A percentile compares a stretch with the other conserved stretches of the same genome.
Evolutionary conservation across 1,284 basidiomycete genomes (phyloP).

Genomic region (Apiotrichum gracile): DNA sequence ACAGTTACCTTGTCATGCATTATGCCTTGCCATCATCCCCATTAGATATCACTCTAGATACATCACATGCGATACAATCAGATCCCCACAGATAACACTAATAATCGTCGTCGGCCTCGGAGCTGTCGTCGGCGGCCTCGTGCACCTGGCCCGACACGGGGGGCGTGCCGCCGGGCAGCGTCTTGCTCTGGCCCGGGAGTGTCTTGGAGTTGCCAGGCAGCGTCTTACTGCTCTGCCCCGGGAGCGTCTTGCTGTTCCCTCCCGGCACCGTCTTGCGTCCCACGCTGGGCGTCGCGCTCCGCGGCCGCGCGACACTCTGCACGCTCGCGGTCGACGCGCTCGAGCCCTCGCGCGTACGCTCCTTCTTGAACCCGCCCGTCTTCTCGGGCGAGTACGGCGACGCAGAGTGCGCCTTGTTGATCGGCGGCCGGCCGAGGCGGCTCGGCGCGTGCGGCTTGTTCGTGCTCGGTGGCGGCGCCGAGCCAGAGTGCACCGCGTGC

Average conservation of each 20-base stretch:
- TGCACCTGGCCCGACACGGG: not conserved
- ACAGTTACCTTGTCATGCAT: not conserved
- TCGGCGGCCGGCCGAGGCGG: slow-evolving; percentile 14
- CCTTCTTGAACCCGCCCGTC: not conserved
- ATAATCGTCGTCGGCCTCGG: slow-evolving; percentile 18
- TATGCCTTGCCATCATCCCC: too few relatives aligned
- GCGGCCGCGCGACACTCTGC: not conserved
- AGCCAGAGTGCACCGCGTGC: slow-evolving; percentile 5
- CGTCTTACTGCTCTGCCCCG: not conserved
- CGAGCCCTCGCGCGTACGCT: not conserved
- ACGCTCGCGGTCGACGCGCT: not conserved
- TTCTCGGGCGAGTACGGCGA: slow-evolving; percentile 2
- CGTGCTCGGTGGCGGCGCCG: slow-evolving; percentile 6
- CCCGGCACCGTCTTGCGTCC: not conserved
- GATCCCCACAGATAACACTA: not conserved
- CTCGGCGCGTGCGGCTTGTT: slow-evolving; percentile 8
- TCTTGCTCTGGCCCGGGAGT: not conserved
- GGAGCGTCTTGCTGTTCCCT: not conserved
- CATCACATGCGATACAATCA: not conserved
- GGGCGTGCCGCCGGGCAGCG: not conserved
- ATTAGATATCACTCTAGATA: too few relatives aligned
- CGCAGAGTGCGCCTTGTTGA: slow-evolving; percentile 8
- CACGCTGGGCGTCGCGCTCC: not conserved
- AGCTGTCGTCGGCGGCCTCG: slow-evolving; percentile 7
- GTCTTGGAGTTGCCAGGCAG: not conserved